Base-by-base conservation (phyloP, 1,284 basidiomycete genomes). In the Moesziomyces aphidis region DNA sequence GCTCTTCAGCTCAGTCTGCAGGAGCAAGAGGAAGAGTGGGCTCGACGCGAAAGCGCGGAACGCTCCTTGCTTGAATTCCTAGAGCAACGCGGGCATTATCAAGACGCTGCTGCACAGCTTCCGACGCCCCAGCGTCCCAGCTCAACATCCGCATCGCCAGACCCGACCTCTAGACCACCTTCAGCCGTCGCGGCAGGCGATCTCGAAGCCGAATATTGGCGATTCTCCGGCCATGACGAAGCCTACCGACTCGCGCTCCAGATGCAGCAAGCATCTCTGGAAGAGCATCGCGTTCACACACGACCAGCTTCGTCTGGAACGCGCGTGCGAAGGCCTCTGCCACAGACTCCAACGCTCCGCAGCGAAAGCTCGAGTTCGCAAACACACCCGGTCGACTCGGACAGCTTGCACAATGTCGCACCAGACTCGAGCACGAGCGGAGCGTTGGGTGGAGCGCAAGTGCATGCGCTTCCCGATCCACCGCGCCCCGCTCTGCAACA, bases 21-120 rank as follows among this genome's bases (percentile, higher is more conserved):
- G 34, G 69, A 76, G 53, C 73, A 76, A 42, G 69, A 76, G n/a
- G 67, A 73, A 42, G 73, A 76, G 46, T 76, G 73, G 73, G 55
- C 39, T 7, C 55, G 73, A 10, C 58, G 73, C 13, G 73, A 76
- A 36, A 73, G 69, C 54, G 73, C 70, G 5, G 64, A 72, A 24
- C 50, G 61, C 10, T 61, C 67, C 3, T 31, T 76, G 15, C 55
- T 66, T 42, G 71, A 69, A 52, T 74, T 74, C 23, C 50, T 73
- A 2, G 58, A 64, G 1, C 65, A 31, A 48, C 55, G 6, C 21
- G 50, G 17, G 23, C 56, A 22, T 23, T 39, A 2, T 22, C 46
- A 23, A 4, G 5, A n/a, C 15, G 44, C 36, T 5, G 22, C 21
- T n/a, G 8, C 10, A 28, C 48, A 13, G 11, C 50, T 24, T 5